A percentile compares a stretch with the other conserved stretches of the same genome.
Conservation (phyloP, 208 protist genomes). For the Trypanosoma congolense region DNA sequence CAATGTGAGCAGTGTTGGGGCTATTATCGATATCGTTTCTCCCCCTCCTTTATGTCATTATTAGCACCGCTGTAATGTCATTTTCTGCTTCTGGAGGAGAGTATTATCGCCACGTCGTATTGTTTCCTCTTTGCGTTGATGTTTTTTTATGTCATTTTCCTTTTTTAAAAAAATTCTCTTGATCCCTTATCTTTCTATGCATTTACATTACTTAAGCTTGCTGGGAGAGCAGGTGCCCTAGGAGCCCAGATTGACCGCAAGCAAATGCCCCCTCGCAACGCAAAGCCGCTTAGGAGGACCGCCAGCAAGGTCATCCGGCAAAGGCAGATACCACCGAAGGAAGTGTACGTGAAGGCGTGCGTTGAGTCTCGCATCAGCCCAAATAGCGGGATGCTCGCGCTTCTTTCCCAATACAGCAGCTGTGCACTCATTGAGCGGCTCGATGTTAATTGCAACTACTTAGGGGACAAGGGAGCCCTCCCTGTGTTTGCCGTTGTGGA, state of each 20-base stretch:
- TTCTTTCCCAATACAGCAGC: constrained; percentile 52
- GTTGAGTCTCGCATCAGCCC: constrained; percentile 55
- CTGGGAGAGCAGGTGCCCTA: neutral
- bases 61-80: no score
- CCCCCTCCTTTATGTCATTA: no score
- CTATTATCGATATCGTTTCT: no score
- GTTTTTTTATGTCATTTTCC: no score
- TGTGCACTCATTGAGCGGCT: constrained; percentile 35
- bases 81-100: no score
- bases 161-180: no score
- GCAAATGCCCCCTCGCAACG: constrained; percentile 18
- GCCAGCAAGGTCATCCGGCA: constrained; percentile 16
- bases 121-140: no score
- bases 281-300: constrained; percentile 20
- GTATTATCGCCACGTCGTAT: no score
- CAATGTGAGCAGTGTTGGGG: no score
- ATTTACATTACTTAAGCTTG: no score
- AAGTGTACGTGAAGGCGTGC: constrained; percentile 76
- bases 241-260: neutral
- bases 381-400: constrained; percentile 60
- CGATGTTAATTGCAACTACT: constrained; percentile 82
- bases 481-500: constrained; percentile 64
- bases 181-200: no score
- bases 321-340: constrained; percentile 37
- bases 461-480: constrained; percentile 81